Percentiles rank a stretch among this genome's conserved stretches.
phyloP scores from a whole-genome alignment of 768 basidiomycete species.

The Lactarius quietus region DNA sequence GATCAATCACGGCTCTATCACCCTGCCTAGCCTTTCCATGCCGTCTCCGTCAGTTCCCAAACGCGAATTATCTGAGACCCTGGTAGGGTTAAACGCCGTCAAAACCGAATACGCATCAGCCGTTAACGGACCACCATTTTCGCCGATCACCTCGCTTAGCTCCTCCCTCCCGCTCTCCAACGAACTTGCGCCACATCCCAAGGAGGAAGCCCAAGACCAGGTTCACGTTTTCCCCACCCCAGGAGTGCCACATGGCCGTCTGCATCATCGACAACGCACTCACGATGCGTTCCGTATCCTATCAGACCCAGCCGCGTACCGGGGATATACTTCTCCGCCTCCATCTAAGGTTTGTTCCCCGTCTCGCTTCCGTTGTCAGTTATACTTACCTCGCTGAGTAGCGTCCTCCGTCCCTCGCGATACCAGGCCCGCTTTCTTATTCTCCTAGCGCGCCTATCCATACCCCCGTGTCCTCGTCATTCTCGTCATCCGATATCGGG shows the following conservation, averaged over 20 bases:
- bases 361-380: slow-evolving; percentile 6
- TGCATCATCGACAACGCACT: slow-evolving; percentile 8
- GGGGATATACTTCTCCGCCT: slow-evolving; percentile 7
- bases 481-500: slow-evolving; percentile 18
- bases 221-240: background rate
- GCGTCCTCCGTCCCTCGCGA: slow-evolving; percentile 18
- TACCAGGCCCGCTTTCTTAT: slow-evolving; percentile 4
- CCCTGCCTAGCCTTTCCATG: slow-evolving; percentile 11
- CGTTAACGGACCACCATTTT: slow-evolving; percentile 4
- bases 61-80: background rate
- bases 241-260: background rate
- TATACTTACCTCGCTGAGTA: slow-evolving; percentile 5
- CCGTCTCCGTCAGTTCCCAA: background rate
- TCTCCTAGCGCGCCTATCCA: slow-evolving; percentile 7
- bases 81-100: background rate
- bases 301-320: slow-evolving; percentile 20
- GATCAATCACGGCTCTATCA: slow-evolving; percentile 1
- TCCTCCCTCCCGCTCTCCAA: too few species aligned
- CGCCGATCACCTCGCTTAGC: slow-evolving; percentile 5
- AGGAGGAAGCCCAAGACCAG: slow-evolving; percentile 14
- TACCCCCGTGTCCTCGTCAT: slow-evolving; percentile 12
- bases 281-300: slow-evolving; percentile 15
- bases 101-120: slow-evolving; percentile 12
- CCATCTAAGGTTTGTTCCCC: slow-evolving; percentile 20
- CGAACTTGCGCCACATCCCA: slow-evolving; percentile 6